These are phyloP conservation scores for Clitopilus passeckerianus DNA, from an alignment of 768 basidiomycete genomes.

Conservation along the genomic window DNA sequence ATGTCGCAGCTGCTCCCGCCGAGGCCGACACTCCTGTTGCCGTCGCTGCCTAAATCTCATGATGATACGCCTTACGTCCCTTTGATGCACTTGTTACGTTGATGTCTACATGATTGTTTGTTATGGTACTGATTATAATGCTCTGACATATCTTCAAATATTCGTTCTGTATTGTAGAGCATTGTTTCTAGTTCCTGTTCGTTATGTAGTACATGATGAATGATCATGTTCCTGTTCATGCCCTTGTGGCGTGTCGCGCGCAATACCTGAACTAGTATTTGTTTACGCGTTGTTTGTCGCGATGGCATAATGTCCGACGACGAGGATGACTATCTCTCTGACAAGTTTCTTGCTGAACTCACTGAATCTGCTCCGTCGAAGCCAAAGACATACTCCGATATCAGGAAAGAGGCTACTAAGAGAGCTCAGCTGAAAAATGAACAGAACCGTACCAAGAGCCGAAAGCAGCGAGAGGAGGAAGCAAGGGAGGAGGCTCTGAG, in stretches of 20 bases:
- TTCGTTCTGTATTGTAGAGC: conserved; percentile 2
- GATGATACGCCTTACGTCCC: conserved; percentile 12
- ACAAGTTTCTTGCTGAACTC: conserved; percentile 66
- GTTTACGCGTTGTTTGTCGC: conserved; percentile 15
- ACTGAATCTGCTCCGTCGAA: conserved; percentile 25
- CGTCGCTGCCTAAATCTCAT: conserved; percentile 19
- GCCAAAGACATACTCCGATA: conserved; percentile 64
- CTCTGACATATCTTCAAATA: neutral
- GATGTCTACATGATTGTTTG: conserved; percentile 19
- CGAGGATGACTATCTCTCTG: conserved; percentile 86
- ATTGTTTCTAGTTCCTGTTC: neutral
- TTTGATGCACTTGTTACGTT: conserved; percentile 27
- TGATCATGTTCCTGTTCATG: conserved; percentile 14
- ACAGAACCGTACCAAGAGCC: conserved; percentile 58
- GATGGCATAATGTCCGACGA: conserved; percentile 52
- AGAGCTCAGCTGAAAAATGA: conserved; percentile 60
- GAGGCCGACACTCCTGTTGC: conserved; percentile 18
- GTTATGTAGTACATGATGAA: conserved; percentile 6
- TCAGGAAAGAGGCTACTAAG: conserved; percentile 61
- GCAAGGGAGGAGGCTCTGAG: conserved; percentile 72
- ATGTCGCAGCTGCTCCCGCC: conserved; percentile 23
- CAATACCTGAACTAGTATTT: neutral
- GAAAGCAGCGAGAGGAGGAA: conserved; percentile 67
- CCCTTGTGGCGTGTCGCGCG: conserved; percentile 7
- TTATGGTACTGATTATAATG: conserved; percentile 13